Evolutionary conservation across 2,329 filamentous ascomycete species (phyloP).

Genomic region (Cordyceps farinosa): DNA sequence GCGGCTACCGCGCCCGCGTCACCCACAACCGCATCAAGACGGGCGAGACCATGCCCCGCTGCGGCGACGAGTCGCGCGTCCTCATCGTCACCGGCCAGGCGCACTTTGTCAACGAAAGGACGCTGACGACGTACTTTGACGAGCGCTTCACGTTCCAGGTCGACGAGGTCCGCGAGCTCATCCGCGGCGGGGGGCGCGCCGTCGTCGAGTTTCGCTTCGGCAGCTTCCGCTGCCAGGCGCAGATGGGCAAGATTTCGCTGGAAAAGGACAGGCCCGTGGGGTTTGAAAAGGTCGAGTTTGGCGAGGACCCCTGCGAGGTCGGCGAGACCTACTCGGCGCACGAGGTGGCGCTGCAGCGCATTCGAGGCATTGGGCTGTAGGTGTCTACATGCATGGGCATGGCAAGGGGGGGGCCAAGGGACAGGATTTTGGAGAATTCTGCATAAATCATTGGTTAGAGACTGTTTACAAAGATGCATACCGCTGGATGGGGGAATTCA

Average conservation of each 20-base stretch:
- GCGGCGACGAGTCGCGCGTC: conserved; percentile 41
- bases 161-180: conserved; percentile 39
- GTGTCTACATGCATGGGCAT: too few relatives aligned
- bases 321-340: conserved; percentile 32
- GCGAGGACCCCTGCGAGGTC: conserved; percentile 36
- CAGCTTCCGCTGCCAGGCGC: conserved; percentile 52
- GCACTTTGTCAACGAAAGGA: conserved; percentile 40
- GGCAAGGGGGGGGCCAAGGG: background rate
- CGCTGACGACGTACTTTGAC: conserved; percentile 40
- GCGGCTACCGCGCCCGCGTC: conserved; percentile 36
- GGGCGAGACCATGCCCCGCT: conserved; percentile 26
- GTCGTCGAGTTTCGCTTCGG: conserved; percentile 52
- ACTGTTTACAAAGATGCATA: background rate
- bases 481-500: background rate
- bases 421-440: background rate
- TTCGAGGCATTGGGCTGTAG: conserved; percentile 29
- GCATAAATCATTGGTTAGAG: background rate
- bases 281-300: conserved; percentile 38
- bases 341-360: conserved; percentile 31
- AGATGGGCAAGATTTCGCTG: conserved; percentile 43
- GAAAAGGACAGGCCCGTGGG: conserved; percentile 33
- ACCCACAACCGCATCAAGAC: conserved; percentile 48
- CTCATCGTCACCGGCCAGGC: conserved; percentile 47
- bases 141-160: conserved; percentile 44
- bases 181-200: conserved; percentile 24